phyloP scores from a whole-genome alignment of 78 protist species.

The Chrysochromulina parva region DNA sequence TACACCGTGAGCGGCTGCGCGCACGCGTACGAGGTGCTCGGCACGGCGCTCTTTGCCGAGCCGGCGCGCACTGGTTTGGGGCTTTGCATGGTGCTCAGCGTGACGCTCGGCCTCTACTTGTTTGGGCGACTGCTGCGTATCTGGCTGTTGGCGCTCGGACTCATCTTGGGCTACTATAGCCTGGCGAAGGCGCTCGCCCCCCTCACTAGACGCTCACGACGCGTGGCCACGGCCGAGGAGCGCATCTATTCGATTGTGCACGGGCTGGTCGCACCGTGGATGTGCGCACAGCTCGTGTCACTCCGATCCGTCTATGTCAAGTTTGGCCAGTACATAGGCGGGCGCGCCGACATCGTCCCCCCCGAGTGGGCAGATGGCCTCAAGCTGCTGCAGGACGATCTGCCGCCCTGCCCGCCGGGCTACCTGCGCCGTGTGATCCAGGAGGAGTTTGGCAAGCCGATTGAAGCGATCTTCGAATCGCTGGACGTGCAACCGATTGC shows the following conservation, averaged over 20 bases:
- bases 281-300: neutral
- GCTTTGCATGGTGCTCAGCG: too few species aligned
- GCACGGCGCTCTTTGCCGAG: too few species aligned
- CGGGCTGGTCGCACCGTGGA: neutral
- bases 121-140: neutral
- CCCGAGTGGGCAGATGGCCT: neutral
- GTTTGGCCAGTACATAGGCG: neutral
- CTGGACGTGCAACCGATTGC: neutral
- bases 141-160: neutral
- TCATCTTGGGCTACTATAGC: neutral
- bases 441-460: neutral
- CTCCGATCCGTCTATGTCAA: slow-evolving; percentile 9
- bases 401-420: neutral
- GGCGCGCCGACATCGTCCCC: neutral
- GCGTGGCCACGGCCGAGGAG: neutral
- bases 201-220: too few species aligned
- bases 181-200: too few species aligned
- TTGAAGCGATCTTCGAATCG: neutral
- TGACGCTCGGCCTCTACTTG: neutral
- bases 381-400: neutral
- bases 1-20: too few species aligned
- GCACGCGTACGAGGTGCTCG: too few species aligned
- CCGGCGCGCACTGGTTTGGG: too few species aligned
- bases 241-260: neutral
- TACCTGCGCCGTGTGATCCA: neutral